Evolutionary conservation across 179 eudicot species (phyloP), one percentile per base, ranked within the genome.

Genomic region (Vitellaria paradoxa): DNA sequence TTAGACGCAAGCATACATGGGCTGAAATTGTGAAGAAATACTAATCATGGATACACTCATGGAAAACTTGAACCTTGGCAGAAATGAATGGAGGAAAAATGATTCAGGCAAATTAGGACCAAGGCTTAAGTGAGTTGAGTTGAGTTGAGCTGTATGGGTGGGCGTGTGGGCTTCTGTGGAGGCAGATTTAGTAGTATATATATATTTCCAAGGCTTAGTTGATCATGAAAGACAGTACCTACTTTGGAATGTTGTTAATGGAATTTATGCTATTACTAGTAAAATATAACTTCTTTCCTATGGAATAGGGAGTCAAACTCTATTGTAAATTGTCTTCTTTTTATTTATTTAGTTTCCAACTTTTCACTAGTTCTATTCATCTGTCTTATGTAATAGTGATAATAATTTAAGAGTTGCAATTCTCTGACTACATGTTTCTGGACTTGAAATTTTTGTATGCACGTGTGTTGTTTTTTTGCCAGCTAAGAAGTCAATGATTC

Each of bases 401-500:
- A 42, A 26, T 26, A 50, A 30, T 26, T 62, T 65, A 17, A 26
- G 30, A 52, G 47, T 47, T 17, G 68, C 59, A 64, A 50, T 63
- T 5, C 30, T 24, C 6, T 45, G 59, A 47, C 21, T 74, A 61
- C 21, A 53, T 67, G 46, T 67, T 66, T 71, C 20, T 83, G 79
- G 74, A 82, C 66, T 77, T 81, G 84, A 68, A 71, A 70, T 65
- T 76, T 84, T 53, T 73, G 80, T 55, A 42, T 4, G 45, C 45
- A 42, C 6, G 45, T 5, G 3, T 42, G 45, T 4, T 42, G 45
- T 42, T 42, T 73, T 24, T 80, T 85, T 84, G 80, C 78, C 92
- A 93, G 98, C 81, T 76, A 92, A 90, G 87, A 91, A 89, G 77
- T 83, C 90, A 65, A 86, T 72, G 80, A 81, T 81, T 82, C 82